phyloP scores from a whole-genome alignment of 2,329 filamentous ascomycete species.

The Trichoderma endophyticum region DNA sequence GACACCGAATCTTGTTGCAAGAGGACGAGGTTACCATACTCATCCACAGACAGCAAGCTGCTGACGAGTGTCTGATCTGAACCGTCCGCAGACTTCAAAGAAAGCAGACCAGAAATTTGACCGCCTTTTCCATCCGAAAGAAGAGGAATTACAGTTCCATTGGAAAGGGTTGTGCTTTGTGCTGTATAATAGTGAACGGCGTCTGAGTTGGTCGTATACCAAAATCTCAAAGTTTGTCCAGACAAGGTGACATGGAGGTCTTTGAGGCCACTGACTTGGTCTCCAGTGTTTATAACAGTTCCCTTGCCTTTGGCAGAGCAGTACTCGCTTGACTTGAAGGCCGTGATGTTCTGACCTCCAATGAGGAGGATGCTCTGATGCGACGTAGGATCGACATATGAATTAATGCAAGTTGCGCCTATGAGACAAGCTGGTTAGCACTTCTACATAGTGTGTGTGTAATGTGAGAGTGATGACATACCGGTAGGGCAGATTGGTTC shows the following conservation, averaged over 20 bases:
- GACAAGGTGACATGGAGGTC: background rate
- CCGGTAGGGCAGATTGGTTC: background rate
- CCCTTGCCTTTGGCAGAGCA: background rate
- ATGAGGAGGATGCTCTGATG: background rate
- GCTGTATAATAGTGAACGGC: background rate
- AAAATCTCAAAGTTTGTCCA: background rate
- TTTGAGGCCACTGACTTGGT: background rate
- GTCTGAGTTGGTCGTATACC: background rate
- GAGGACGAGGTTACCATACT: background rate
- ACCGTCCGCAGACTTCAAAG: background rate
- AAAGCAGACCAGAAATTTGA: background rate
- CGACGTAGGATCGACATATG: background rate
- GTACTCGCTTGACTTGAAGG: background rate
- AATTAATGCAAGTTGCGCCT: background rate
- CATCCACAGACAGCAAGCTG: background rate
- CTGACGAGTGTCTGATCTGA: background rate
- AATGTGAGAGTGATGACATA: background rate
- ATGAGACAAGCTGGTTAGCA: background rate
- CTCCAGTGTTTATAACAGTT: background rate
- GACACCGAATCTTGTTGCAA: background rate
- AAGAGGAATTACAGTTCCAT: background rate
- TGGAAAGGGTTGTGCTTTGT: background rate
- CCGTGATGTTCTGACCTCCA: background rate
- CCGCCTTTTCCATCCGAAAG: background rate
- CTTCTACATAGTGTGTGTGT: background rate